Evolutionary conservation across 2,329 filamentous ascomycete species (phyloP), one percentile per base, ranked within the genome.

Genomic region (Hyphodiscus sp.): DNA sequence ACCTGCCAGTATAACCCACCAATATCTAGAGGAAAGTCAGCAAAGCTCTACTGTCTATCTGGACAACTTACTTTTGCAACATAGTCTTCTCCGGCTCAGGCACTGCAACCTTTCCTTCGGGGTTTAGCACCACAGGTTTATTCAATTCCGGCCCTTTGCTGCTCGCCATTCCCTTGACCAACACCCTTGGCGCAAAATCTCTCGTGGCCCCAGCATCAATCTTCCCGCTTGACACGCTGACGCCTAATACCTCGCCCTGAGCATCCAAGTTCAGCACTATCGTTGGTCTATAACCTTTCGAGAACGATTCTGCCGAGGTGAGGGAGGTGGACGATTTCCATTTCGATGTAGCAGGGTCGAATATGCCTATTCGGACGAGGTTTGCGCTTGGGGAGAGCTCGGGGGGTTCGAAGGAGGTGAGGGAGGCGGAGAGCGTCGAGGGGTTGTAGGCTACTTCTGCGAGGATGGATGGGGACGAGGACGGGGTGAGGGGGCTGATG

Each of bases 141-240:
- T 85, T 86, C 63, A 87, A 70, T 60, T 76, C 75, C 1, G 82
- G 81, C 65, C 78, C 74, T 66, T 75, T 76, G 1, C 81, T 83
- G 52, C 67, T 70, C 45, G 63, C 68, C 43, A 75, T 71, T 20
- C 73, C 69, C 45, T 77, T 63, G 47, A 86, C 70, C 50, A 75
- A 67, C 8, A 78, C 80, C 71, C 81, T 75, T 45, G 83, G 81
- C 0, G 81, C 81, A 70, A 85, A 85, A 65, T 85, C 81, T 58
- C 82, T 74, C 62, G 82, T 86, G 61, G 79, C 74, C 1, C 82
- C 82, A 11, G 82, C 82, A 65, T 86, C 82, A 53, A 86, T 80
- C 60, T 67, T 67, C 19, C 81, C 76, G n/a, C 81, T 80, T 65
- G 77, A 77, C 46, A 76, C 66, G 33, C 73, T 72, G 15, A 76